These are phyloP conservation scores for Pseudozyma flocculosa DNA, from an alignment of 1,284 basidiomycete species.

Conservation along the genomic window DNA sequence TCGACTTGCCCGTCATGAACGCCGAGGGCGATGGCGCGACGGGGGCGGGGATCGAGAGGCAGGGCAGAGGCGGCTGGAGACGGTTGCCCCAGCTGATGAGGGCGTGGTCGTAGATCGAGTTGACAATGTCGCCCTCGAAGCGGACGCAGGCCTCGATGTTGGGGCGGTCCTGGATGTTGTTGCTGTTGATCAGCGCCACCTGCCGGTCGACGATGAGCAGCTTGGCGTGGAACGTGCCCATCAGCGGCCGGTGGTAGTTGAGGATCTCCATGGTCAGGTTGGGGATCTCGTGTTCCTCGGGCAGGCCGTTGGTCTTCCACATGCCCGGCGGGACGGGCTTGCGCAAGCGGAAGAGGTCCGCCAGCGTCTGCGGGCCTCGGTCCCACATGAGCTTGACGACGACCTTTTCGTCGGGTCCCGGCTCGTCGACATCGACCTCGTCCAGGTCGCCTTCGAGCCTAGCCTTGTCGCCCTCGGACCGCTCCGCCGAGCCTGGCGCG, in stretches of 20 bases:
- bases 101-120: slow-evolving; percentile 73
- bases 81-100: slow-evolving; percentile 69
- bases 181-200: slow-evolving; percentile 71
- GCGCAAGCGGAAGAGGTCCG: slow-evolving; percentile 52
- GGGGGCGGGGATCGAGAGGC: slow-evolving; percentile 58
- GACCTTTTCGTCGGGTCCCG: slow-evolving; percentile 32
- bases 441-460: slow-evolving; percentile 1
- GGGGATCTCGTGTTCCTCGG: slow-evolving; percentile 42
- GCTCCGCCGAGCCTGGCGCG: slow-evolving; percentile 24
- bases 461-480: slow-evolving; percentile 7
- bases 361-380: slow-evolving; percentile 50
- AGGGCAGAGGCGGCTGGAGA: slow-evolving; percentile 67
- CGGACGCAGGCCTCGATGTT: slow-evolving; percentile 58
- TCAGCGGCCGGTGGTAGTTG: slow-evolving; percentile 55
- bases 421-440: slow-evolving; percentile 28
- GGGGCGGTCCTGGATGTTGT: slow-evolving; percentile 69
- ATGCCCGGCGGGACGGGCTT: slow-evolving; percentile 45
- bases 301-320: slow-evolving; percentile 54
- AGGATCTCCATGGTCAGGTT: slow-evolving; percentile 52
- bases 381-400: slow-evolving; percentile 58
- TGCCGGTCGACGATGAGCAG: slow-evolving; percentile 74
- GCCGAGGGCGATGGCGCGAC: slow-evolving; percentile 28
- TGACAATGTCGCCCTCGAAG: slow-evolving; percentile 69
- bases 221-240: slow-evolving; percentile 76
- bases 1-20: slow-evolving; percentile 34